A percentile compares a stretch with the other conserved stretches of the same genome.
phyloP scores from a whole-genome alignment of 441 rosid species.

The Erodium trifolium region DNA sequence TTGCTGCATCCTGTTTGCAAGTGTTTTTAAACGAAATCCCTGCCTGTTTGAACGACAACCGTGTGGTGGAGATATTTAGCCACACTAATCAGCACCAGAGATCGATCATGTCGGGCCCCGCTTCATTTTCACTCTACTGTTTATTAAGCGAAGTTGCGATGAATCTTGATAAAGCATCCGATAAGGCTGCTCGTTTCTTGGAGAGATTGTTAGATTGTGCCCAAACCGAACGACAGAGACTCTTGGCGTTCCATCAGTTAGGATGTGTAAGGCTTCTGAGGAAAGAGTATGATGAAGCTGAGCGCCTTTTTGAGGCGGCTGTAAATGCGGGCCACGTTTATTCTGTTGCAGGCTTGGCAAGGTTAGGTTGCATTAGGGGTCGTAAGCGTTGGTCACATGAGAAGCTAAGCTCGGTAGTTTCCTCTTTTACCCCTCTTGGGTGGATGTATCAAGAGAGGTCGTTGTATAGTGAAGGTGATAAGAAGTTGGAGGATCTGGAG shows the following conservation, averaged over 20 bases:
- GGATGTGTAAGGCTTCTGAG: conserved; percentile 78
- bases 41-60: conserved; percentile 61
- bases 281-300: conserved; percentile 77
- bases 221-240: conserved; percentile 53
- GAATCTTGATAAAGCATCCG: conserved; percentile 62
- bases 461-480: conserved; percentile 61
- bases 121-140: conserved; percentile 72
- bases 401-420: conserved; percentile 67
- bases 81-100: conserved; percentile 46
- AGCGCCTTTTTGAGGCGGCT: conserved; percentile 60
- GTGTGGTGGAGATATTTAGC: conserved; percentile 54
- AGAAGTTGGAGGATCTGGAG: conserved; percentile 71
- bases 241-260: conserved; percentile 82
- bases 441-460: conserved; percentile 99
- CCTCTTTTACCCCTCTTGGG: conserved; percentile 61
- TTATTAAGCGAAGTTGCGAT: conserved; percentile 80
- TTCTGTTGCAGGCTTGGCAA: conserved; percentile 78
- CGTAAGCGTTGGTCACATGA: conserved; percentile 50
- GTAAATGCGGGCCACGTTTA: conserved; percentile 64
- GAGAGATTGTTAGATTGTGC: conserved; percentile 63
- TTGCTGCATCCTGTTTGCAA: conserved; percentile 85
- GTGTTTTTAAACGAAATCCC: conserved; percentile 68
- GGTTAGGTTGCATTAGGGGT: conserved; percentile 56
- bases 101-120: conserved; percentile 64
- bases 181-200: conserved; percentile 54